phyloP scores from a whole-genome alignment of 75 land plant genomes.

The Picea sitchensis region DNA sequence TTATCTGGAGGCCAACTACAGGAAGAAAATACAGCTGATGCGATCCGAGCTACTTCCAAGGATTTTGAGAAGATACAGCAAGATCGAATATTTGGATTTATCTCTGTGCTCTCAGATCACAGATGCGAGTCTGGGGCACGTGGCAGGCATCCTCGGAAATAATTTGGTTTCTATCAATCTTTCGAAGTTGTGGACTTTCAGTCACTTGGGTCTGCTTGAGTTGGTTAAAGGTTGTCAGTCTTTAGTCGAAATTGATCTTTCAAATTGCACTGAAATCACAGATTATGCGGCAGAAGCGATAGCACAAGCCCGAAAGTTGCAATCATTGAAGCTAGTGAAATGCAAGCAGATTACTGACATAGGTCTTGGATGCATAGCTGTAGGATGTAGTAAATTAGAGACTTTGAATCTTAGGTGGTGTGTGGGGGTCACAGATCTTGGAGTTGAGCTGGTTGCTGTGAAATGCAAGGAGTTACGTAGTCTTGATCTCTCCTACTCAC shows the following conservation, averaged over 20 bases:
- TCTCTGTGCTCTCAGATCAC: constrained; percentile 34
- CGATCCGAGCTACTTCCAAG: constrained; percentile 22
- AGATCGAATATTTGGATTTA: constrained; percentile 42
- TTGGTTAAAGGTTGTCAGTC: constrained; percentile 40
- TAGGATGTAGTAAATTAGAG: constrained; percentile 41
- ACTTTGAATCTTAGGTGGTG: constrained; percentile 63
- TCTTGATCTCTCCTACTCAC: constrained; percentile 73
- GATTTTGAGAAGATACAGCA: constrained; percentile 33
- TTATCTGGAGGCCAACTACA: constrained; percentile 50
- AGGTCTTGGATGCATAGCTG: constrained; percentile 53
- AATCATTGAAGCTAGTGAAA: constrained; percentile 46
- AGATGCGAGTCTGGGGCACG: constrained; percentile 38
- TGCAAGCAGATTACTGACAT: constrained; percentile 59
- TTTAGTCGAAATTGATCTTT: constrained; percentile 64
- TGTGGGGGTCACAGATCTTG: constrained; percentile 62
- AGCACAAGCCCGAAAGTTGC: constrained; percentile 34
- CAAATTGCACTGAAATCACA: constrained; percentile 43
- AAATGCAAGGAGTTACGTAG: constrained; percentile 42
- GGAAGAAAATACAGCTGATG: constrained; percentile 38
- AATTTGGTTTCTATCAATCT: constrained; percentile 45
- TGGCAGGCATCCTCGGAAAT: constrained; percentile 39
- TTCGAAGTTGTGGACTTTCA: constrained; percentile 31
- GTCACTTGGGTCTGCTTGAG: constrained; percentile 35
- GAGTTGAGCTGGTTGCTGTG: constrained; percentile 46
- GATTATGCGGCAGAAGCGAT: constrained; percentile 53